Conservation (phyloP, 495 filamentous ascomycete genomes). For the Penicillium angulare region DNA sequence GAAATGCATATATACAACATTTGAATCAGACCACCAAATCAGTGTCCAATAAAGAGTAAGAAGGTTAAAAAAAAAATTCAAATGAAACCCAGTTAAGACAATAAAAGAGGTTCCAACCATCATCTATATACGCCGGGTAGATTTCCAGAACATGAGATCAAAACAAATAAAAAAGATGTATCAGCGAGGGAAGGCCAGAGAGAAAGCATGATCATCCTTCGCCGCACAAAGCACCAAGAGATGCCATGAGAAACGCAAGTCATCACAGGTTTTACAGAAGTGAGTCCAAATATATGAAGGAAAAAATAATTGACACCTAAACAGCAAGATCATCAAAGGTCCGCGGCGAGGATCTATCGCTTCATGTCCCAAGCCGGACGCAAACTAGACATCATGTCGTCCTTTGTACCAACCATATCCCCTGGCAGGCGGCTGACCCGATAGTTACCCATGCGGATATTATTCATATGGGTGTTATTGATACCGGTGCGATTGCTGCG, state of each 20-base stretch:
- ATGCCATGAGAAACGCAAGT: constrained; percentile 28
- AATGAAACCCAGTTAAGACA: background rate
- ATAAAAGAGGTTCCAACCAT: constrained; percentile 14
- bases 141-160: constrained; percentile 18
- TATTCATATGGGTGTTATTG: constrained; percentile 65
- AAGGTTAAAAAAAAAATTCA: constrained; percentile 20
- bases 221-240: constrained; percentile 14
- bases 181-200: background rate
- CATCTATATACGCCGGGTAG: constrained; percentile 28
- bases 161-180: constrained; percentile 14
- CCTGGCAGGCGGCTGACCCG: constrained; percentile 82
- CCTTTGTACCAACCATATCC: constrained; percentile 77
- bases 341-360: no score
- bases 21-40: no score
- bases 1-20: constrained; percentile 9
- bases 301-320: background rate
- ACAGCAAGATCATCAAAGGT: constrained; percentile 27
- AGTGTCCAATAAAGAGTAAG: no score
- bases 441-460: constrained; percentile 85
- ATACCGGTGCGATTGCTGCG: constrained; percentile 81
- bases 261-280: constrained; percentile 29
- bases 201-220: constrained; percentile 3
- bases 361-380: constrained; percentile 76
- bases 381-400: constrained; percentile 66
- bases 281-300: background rate